Evolutionary conservation across 164 flowering plant genomes (phyloP), one percentile per base, ranked within the genome.

Genomic region (Annona squamosa): DNA sequence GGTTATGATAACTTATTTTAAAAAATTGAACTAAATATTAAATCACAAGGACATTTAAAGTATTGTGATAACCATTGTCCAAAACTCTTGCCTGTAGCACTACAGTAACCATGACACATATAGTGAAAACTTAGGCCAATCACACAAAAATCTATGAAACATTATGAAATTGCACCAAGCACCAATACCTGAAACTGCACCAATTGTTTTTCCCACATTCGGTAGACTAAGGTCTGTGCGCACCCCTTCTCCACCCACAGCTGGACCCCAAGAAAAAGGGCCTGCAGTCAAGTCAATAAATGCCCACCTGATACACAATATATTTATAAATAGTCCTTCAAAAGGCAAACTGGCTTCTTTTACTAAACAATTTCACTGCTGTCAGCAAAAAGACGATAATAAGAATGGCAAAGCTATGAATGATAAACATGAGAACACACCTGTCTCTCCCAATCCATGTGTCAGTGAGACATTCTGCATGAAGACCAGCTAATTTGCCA

Each of bases 211-310:
- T 66, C 79, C 84, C 72, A 95, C 97, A 84, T 89, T 95, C 68
- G 99, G 99, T 66, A 93, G 82, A 75, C 94, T 95, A 65, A 80
- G 80, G 75, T 91, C 94, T 41, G 97, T 95, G 47, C 98, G 96
- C 48, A 95, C 99, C 81, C 99, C 99, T 85, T 91, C 97, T 73
- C 99, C 99, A 72, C 99, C 99, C 79, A 95, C 99, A 75, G 97
- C 91, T 80, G 99, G 99, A 4, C 98, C 99, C 99, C 99, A 95
- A 5, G 97, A 81, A 76, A 95, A 95, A 75, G 99, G 99, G 64
- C 99, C 99, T 17, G 99, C 99, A 82, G 86, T 91, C 80, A 95
- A 81, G 83, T 95, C 99, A 76, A 95, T 84, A 76, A 95, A 91
- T 42, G 98, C 98, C 98, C 97, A 95, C 86, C 97, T 94, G 82